A percentile compares a stretch with the other conserved stretches of the same genome.
phyloP scores from a whole-genome alignment of 1,284 basidiomycete species.

The Stygiomarasmius scandens region DNA sequence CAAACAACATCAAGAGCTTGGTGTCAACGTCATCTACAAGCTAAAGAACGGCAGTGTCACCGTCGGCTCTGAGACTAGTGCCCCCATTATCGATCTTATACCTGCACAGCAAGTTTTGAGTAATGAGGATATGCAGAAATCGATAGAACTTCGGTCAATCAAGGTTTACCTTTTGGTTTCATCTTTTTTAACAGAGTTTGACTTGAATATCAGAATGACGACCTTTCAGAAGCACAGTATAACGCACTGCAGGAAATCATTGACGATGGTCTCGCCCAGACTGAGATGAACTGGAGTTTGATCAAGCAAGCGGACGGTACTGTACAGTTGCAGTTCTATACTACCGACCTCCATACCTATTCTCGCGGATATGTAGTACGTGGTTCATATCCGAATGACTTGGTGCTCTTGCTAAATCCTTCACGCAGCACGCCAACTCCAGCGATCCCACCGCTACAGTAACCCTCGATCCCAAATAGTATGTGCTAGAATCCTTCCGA shows the following conservation, averaged over 20 bases:
- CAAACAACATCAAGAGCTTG: background rate
- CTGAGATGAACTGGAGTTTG: slow-evolving; percentile 11
- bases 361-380: slow-evolving; percentile 2
- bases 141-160: background rate
- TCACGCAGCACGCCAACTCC: slow-evolving; percentile 4
- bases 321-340: background rate
- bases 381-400: background rate
- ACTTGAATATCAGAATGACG: background rate
- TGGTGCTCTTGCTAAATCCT: background rate
- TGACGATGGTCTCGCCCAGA: slow-evolving; percentile 5
- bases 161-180: background rate
- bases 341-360: slow-evolving; percentile 1
- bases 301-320: background rate
- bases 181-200: background rate
- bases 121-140: background rate
- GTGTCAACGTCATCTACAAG: slow-evolving; percentile 4
- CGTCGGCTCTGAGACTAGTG: background rate
- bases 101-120: slow-evolving; percentile 1
- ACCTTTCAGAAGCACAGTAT: slow-evolving; percentile 1
- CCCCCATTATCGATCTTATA: slow-evolving; percentile 3
- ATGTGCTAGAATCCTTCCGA: background rate
- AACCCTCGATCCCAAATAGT: slow-evolving; percentile 5
- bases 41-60: slow-evolving; percentile 4
- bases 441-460: background rate
- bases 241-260: slow-evolving; percentile 4